Percentiles rank a stretch among this genome's conserved stretches.
phyloP scores from a whole-genome alignment of 2,329 filamentous ascomycete genomes.

The Hirsutella thompsonii region DNA sequence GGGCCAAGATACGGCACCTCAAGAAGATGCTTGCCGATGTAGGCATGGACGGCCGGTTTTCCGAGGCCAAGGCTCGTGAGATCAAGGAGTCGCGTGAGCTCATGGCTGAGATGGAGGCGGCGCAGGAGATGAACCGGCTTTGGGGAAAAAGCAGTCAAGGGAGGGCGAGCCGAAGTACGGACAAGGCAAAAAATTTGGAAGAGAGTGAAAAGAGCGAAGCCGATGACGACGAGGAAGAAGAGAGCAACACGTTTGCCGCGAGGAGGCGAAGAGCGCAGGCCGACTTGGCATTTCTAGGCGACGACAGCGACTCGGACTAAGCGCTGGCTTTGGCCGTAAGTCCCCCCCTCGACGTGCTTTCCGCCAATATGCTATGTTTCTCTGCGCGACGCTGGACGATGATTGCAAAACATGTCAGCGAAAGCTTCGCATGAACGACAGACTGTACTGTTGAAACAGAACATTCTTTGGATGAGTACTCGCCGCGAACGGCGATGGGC shows the following conservation, averaged over 20 bases:
- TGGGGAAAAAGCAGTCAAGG: constrained; percentile 51
- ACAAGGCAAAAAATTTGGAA: constrained; percentile 16
- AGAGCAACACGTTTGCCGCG: constrained; percentile 24
- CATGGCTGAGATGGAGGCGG: constrained; percentile 68
- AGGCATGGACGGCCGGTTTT: constrained; percentile 85
- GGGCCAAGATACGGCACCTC: constrained; percentile 73
- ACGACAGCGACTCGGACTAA: constrained; percentile 53
- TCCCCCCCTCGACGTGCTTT: no score
- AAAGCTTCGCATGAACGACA: no score
- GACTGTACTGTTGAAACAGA: no score
- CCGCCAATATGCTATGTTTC: background rate
- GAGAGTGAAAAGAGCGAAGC: constrained; percentile 16
- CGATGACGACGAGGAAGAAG: constrained; percentile 17
- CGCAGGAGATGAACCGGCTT: constrained; percentile 64
- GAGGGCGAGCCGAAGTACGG: constrained; percentile 27
- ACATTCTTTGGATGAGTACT: no score
- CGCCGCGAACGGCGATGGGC: no score
- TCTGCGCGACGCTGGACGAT: no score
- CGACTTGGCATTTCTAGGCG: constrained; percentile 53
- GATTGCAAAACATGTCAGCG: no score
- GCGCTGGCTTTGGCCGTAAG: no score
- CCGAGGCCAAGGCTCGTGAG: constrained; percentile 66
- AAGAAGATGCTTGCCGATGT: constrained; percentile 64
- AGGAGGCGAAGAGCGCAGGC: constrained; percentile 33
- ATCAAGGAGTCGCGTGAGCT: constrained; percentile 85